Base-by-base conservation (phyloP, 2,329 filamentous ascomycete species). In the Monosporascus sp. region DNA sequence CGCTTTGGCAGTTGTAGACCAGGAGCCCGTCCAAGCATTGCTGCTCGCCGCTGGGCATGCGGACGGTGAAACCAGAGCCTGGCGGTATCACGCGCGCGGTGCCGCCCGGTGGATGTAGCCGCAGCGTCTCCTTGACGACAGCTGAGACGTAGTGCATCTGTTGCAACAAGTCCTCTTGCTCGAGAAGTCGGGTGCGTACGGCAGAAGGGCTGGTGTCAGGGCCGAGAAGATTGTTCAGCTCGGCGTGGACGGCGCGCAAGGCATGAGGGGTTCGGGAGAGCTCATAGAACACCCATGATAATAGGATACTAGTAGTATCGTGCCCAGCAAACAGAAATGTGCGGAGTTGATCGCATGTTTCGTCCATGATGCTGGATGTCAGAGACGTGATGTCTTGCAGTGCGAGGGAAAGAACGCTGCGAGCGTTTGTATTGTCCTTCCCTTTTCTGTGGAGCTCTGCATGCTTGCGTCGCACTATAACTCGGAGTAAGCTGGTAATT, bases 21-120 rank as follows among this genome's bases (percentile, higher is more conserved):
- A 60, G 39, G 25, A 54, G 51, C 3, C 53, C 58, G 53, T 61
- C 37, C 38, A 55, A 45, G 14, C 58, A 14, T 24, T 51, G 18
- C 44, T 61, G 18, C 44, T 61, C 20, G 11, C 52, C 52, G 25
- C 44, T 45, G 20, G 61, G 47, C 45, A 57, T 51, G 18, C 50
- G 54, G 22, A 56, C 14, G 42, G 56, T 48, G 5, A 48, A 49
- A 14, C 50, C 53, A 18, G 50, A 54, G 9, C 47, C 49, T 14
- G 53, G 53, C 4, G 42, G 36, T 7, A 48, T 38, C 24, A 47
- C 11, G 17, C 52, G 42, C 15, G 52, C 47, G 3, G 52, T 54
- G 22, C 42, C 47, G 18, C 52, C 52, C 6, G 52, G 52, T 9
- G 52, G 52, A 11, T 48, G 38, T 3, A 54, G 36, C 25, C 52